Base-by-base conservation (phyloP, 352 stramenopile species). In the Globisporangium orthogonon region DNA sequence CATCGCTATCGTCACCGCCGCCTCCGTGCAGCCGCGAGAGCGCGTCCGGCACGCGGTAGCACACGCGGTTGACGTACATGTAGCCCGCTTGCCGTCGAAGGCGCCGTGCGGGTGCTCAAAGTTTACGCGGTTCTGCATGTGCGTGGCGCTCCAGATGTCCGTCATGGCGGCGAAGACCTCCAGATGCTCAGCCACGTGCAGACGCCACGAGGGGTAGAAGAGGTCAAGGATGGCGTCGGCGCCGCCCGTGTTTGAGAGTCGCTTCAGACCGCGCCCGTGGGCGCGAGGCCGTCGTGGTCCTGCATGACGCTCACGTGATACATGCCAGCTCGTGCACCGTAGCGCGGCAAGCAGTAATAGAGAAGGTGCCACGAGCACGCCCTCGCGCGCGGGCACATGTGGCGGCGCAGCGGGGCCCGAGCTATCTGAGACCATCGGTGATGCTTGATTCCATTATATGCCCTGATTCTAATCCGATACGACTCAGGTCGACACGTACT, bases 51-150 rank as follows among this genome's bases (percentile, higher is more conserved):
- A 91, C 70, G 23, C 87, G 78, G 56, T 91, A 95, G 54, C 87
- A 90, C 31, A 93, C 76, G 30, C 87, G 80, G 57, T 95, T 90
- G 39, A 96, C 83, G 70, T 96, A 94, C 69, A 92, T 92, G 73
- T 86, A 96, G 7, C 79, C 86, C 29, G 65, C 51, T 83, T 85
- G 35, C 67, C 67, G 47, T 94, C 54, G 64, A 95, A 94, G 18
- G 66, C 50, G 39, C 76, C 83, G 61, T 83, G 84, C 15, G 83
- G 86, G 54, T 94, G 86, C 54, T 72, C 52, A 43, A 89, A 92
- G 56, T 75, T 66, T 15, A 63, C 65, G 28, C 89, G 73, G 33
- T 76, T 79, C 23, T 60, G 18, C 5, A 76, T 83, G 51, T 96
- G 96, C 46, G 87, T 92, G 1, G 70, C 76, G 29, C 63, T 61